Evolutionary conservation across 177 flowering plant species (phyloP), one percentile per base, ranked within the genome.

Genomic region (Vitis hybrid): DNA sequence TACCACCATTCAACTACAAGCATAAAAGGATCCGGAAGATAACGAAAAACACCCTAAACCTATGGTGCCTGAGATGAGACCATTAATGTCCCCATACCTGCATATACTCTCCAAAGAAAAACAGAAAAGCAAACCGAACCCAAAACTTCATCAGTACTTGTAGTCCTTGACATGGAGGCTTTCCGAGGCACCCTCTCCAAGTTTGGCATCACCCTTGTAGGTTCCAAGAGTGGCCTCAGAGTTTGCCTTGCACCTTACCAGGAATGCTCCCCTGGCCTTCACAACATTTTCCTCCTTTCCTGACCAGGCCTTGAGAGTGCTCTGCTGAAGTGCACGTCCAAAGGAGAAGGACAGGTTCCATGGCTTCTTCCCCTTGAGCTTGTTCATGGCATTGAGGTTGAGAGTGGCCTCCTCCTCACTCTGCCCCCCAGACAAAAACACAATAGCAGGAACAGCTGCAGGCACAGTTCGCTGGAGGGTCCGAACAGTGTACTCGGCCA

Each of bases 161-260:
- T 87, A 87, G 77, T 80, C 85, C 81, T 85, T 82, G 62, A 86
- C 90, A 58, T 83, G 87, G 56, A 87, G 85, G 70, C 83, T 82
- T 78, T 87, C 88, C 1, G 87, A 68, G 2, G 90, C 88, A 58
- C 88, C 88, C 73, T 82, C 90, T 2, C 77, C 75, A 50, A 79
- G 73, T 4, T 71, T 49, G 18, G 78, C 79, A 55, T 81, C 84
- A 15, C 91, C 91, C 72, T 78, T 67, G 84, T 87, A 87, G 11
- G 74, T 86, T n/a, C 89, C 89, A 10, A 87, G 85, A 11, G 89
- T 87, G 14, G 91, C 91, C 69, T 87, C 89, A 0, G 91, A 87
- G 83, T 87, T 87, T 14, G 89, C 91, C 86, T 86, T 87, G 83
- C 78, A 70, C 81, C 91, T 76, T 0, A 72, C 70, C 54, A 86